phyloP scores from a whole-genome alignment of 2,329 filamentous ascomycete genomes.

The Pyrenochaeta sp. region DNA sequence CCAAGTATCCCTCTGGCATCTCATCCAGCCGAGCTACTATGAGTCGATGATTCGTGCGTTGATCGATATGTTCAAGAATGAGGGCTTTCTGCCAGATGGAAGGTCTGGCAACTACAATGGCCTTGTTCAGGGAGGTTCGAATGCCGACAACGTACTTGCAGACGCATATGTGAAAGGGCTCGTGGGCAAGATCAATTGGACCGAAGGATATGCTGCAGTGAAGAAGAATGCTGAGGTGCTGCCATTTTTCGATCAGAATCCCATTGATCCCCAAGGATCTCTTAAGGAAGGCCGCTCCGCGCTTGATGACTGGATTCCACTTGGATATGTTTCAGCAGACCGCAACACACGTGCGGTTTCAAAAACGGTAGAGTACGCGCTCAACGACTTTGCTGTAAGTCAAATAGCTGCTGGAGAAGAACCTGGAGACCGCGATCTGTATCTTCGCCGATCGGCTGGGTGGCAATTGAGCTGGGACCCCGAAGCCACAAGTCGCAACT shows the following conservation, averaged over 20 bases:
- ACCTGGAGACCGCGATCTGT: constrained; percentile 50
- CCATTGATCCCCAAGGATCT: constrained; percentile 45
- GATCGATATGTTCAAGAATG: constrained; percentile 67
- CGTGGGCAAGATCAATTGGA: constrained; percentile 71
- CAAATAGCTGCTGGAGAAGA: constrained; percentile 53
- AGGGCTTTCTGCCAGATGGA: constrained; percentile 77
- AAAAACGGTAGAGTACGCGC: constrained; percentile 54
- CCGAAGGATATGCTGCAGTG: constrained; percentile 73
- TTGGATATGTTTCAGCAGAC: constrained; percentile 53
- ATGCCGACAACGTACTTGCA: constrained; percentile 61
- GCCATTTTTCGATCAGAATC: constrained; percentile 46
- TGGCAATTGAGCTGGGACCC: constrained; percentile 55
- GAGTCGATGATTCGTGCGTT: constrained; percentile 73
- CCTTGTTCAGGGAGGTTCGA: constrained; percentile 50
- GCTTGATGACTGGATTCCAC: constrained; percentile 54
- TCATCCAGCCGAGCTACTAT: constrained; percentile 71
- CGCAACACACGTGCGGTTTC: constrained; percentile 50
- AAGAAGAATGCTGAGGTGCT: constrained; percentile 73
- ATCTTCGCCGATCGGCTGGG: constrained; percentile 50
- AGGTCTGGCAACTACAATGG: constrained; percentile 66
- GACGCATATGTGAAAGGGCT: constrained; percentile 75
- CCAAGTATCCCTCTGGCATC: constrained; percentile 57
- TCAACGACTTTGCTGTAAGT: constrained; percentile 55
- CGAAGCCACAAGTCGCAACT: constrained; percentile 48
- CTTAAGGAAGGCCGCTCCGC: constrained; percentile 55